These are phyloP conservation scores for Quercus cerris DNA, from an alignment of 306 rosid species.

Conservation along the genomic window DNA sequence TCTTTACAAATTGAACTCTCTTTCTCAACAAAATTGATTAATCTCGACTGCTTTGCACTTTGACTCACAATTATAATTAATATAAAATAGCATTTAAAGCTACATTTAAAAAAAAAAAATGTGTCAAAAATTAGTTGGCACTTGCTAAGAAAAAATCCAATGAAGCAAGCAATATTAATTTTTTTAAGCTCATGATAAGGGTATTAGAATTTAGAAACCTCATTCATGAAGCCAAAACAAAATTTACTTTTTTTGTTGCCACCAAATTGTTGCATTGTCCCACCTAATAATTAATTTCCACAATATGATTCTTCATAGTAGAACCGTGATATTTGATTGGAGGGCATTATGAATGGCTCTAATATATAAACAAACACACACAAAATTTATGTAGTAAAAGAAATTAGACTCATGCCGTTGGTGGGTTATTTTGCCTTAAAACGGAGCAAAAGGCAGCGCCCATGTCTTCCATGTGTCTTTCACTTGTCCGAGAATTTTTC, in stretches of 20 bases:
- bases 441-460: neutral
- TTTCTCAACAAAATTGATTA: neutral
- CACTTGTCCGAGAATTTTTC: constrained; percentile 2
- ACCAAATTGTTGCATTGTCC: neutral
- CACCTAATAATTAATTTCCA: no score
- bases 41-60: neutral
- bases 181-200: neutral
- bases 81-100: neutral
- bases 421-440: neutral
- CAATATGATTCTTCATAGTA: neutral
- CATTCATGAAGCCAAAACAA: neutral
- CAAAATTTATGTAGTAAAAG: neutral
- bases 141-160: neutral
- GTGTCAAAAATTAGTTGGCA: neutral
- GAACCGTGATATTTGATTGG: neutral
- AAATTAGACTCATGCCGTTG: neutral
- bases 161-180: neutral
- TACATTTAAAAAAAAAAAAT: neutral
- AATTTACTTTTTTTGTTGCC: neutral
- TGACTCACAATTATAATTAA: neutral
- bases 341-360: neutral
- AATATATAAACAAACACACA: neutral
- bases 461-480: constrained; percentile 32
- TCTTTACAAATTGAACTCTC: neutral
- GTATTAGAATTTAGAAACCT: neutral